Base-by-base conservation (phyloP, 139 green algal species). In the Picochlorum sp. region DNA sequence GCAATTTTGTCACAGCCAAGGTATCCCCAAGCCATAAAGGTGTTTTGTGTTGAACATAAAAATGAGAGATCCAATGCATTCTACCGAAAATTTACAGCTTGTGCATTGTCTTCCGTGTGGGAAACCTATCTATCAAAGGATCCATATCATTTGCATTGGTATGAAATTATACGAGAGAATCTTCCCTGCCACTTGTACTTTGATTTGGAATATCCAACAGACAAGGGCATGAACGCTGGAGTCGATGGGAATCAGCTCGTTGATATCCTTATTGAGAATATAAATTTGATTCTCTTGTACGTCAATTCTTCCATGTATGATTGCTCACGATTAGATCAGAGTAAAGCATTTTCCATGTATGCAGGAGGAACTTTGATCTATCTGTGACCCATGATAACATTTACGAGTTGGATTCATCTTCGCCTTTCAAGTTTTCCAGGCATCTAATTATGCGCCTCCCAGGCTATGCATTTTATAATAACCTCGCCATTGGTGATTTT, bases 151-250 rank as follows among this genome's bases (percentile, higher is more conserved):
- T 68, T 67, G 3, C 76, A 81, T 55, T 81, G 56, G 63, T 83
- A 83, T 33, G 76, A 83, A 70, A 69, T 95, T 22, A 72, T 95
- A 6, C 71, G 73, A 2, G 76, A 78, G 30, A 62, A 72, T 20
- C 52, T 56, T 25, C 86, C 88, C 12, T 90, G 83, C 68, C 85
- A 95, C 68, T 55, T 95, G 39, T 95, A 94, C 76, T 89, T 92
- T 56, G 88, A 95, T 65, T 43, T 94, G 4, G 88, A 95, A 68
- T 94, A 70, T 63, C 57, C 50, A 33, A 37, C 22, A 0, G 29
- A 24, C 14, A 12, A 53, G 24, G 18, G 22, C 5, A 57, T 64
- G 51, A 94, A 93, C 47, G 61, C 76, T 2, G 64, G 52, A 12
- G 50, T 71, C 7, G 45, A 86, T 31, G 86, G 86, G 0, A 61